Evolutionary conservation across 2,329 filamentous ascomycete species (phyloP).

Genomic region (Aspergillus eucalypticola): DNA sequence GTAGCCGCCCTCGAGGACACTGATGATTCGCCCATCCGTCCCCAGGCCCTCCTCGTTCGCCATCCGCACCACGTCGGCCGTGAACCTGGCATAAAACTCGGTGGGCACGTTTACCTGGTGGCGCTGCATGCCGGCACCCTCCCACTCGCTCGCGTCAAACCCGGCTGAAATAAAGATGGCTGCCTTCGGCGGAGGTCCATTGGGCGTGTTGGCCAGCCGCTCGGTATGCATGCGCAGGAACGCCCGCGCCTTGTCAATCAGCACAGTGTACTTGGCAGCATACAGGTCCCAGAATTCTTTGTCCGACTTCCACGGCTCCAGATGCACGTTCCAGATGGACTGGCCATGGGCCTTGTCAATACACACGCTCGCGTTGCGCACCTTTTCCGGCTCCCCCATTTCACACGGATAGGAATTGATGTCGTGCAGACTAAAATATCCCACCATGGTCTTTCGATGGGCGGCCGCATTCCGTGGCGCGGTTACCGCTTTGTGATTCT

Average conservation of each 20-base stretch:
- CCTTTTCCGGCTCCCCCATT: constrained; percentile 86
- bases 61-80: constrained; percentile 77
- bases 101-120: constrained; percentile 96
- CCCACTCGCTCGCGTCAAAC: constrained; percentile 96
- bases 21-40: constrained; percentile 83
- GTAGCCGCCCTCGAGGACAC: constrained; percentile 93
- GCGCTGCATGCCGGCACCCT: constrained; percentile 88
- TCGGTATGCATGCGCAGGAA: constrained; percentile 75
- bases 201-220: constrained; percentile 58
- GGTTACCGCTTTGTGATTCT: constrained; percentile 69
- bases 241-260: constrained; percentile 77
- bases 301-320: constrained; percentile 80
- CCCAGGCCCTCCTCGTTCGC: constrained; percentile 75
- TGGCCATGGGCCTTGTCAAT: constrained; percentile 93
- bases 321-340: constrained; percentile 92
- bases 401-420: constrained; percentile 99
- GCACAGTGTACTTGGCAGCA: constrained; percentile 70
- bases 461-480: constrained; percentile 69
- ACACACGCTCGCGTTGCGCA: constrained; percentile 90
- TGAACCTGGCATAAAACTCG: constrained; percentile 91
- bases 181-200: constrained; percentile 68
- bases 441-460: constrained; percentile 83
- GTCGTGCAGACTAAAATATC: constrained; percentile 95
- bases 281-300: constrained; percentile 90
- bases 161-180: constrained; percentile 95